These are phyloP conservation scores for Tetrapisispora nanseiensis DNA, from an alignment of 805 yeast genomes.

Conservation along the genomic window DNA sequence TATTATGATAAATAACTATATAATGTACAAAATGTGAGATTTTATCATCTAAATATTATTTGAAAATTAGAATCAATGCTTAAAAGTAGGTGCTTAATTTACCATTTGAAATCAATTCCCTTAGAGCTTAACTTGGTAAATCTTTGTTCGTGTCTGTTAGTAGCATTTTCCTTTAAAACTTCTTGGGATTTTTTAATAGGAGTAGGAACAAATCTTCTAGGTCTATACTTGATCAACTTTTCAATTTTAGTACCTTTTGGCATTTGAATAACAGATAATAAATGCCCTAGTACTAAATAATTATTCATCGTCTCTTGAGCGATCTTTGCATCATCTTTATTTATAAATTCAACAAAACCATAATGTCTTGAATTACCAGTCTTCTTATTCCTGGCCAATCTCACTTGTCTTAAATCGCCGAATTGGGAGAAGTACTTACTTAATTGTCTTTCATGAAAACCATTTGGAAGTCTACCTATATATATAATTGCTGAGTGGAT, in stretches of 20 bases:
- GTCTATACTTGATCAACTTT: slow-evolving; percentile 29
- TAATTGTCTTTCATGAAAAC: slow-evolving; percentile 73
- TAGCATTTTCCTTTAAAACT: slow-evolving; percentile 27
- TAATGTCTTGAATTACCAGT: slow-evolving; percentile 88
- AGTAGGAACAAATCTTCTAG: slow-evolving; percentile 26
- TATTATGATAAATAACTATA: neutral
- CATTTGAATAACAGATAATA: slow-evolving; percentile 52
- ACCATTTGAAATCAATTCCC: slow-evolving; percentile 33
- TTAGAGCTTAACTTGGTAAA: slow-evolving; percentile 26
- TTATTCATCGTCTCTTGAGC: slow-evolving; percentile 96
- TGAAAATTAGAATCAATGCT: slow-evolving; percentile 1
- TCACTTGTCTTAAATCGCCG: slow-evolving; percentile 70
- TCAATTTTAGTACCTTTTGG: slow-evolving; percentile 41
- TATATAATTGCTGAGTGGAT: slow-evolving; percentile 61
- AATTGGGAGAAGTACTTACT: slow-evolving; percentile 80
- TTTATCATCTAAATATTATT: neutral
- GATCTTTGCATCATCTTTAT: slow-evolving; percentile 65
- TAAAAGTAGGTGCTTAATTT: slow-evolving; percentile 1
- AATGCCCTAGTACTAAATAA: slow-evolving; percentile 79
- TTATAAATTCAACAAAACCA: slow-evolving; percentile 78
- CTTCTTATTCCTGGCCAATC: slow-evolving; percentile 79
- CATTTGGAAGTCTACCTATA: slow-evolving; percentile 87
- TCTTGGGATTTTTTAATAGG: slow-evolving; percentile 25
- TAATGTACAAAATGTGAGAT: slow-evolving; percentile 4
- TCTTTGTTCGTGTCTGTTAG: slow-evolving; percentile 28